Evolutionary conservation across 495 filamentous ascomycete genomes (phyloP).

Genomic region (Annulohypoxylon stygium): DNA sequence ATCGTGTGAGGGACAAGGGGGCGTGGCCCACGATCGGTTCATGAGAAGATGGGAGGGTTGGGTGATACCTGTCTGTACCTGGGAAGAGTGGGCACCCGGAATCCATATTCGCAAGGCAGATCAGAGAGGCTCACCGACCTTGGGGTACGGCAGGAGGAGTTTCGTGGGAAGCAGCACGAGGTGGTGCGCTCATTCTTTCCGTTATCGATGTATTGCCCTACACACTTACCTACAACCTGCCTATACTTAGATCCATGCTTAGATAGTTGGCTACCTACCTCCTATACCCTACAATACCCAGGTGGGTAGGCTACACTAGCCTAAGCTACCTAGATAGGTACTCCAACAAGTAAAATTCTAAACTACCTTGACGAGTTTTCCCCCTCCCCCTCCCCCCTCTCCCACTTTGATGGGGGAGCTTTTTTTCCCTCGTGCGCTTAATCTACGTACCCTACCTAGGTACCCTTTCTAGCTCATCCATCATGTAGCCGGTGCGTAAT

Average conservation of each 20-base stretch:
- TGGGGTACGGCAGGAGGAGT: constrained; percentile 24
- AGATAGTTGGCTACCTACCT: not conserved
- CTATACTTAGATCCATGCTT: not conserved
- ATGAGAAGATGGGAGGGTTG: constrained; percentile 4
- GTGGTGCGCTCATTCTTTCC: constrained; percentile 20
- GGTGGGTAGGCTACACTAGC: not conserved
- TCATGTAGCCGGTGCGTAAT: not conserved
- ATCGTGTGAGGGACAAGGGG: constrained; percentile 8
- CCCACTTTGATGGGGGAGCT: constrained; percentile 23
- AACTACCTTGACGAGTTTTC: constrained; percentile 6
- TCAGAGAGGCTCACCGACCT: constrained; percentile 32
- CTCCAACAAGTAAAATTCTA: constrained; percentile 8
- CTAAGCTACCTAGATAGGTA: constrained; percentile 7
- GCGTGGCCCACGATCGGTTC: not conserved
- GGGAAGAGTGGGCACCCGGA: constrained; percentile 7
- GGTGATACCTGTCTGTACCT: constrained; percentile 3
- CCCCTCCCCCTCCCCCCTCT: not conserved
- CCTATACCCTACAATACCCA: constrained; percentile 12
- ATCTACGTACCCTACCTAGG: not conserved
- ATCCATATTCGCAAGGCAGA: constrained; percentile 1
- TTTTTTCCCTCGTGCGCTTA: constrained; percentile 7
- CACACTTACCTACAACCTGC: constrained; percentile 1
- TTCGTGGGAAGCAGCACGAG: constrained; percentile 27
- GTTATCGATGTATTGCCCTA: constrained; percentile 34
- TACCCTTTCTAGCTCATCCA: constrained; percentile 14